Base-by-base conservation (phyloP, 2,329 filamentous ascomycete species). In the Plenodomus tracheiphilus region DNA sequence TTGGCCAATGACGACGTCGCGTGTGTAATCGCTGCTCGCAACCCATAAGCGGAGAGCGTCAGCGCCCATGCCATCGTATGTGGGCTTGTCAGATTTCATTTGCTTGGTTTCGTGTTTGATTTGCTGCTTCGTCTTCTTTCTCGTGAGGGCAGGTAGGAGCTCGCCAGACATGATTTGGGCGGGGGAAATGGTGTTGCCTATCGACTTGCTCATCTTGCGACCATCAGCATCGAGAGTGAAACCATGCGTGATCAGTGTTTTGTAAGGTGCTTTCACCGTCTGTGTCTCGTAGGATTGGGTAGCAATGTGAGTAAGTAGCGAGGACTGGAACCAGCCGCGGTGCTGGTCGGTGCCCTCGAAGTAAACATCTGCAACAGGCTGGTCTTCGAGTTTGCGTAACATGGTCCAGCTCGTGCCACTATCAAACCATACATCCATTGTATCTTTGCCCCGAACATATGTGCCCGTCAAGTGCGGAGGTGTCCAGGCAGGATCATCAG, bases 351-450 rank as follows among this genome's bases (percentile, higher is more conserved):
- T 89, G 25, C 94, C 94, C 75, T 99, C 94, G 2, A 97, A 81
- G 68, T 96, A 97, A 19, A 97, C 82, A 69, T 99, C 91, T 0
- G 91, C 91, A 19, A 77, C 53, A 70, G 85, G 57, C 46, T 68
- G 56, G 21, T 71, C 66, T 6, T 50, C 53, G 28, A 51, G 62
- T 25, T 59, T 68, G 8, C 60, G 65, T 20, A 72, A 70, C 2
- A 73, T 53, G 2, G 82, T 88, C 94, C 94, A 99, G 65, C 91
- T 96, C 41, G 89, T 96, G 5, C 94, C 94, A 58, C 94, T 97
- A 71, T 99, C 94, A 62, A 99, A 99, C 94, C 94, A 99, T 9
- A 99, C 94, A 71, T 99, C 94, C 94, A 99, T 99, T 0, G 94
- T 99, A 65, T 99, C 94, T 37, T 80, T 89, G 13, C 93, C 93